Evolutionary conservation across 768 basidiomycete genomes (phyloP), one percentile per base, ranked within the genome.

Genomic region (Dentipellis sp.): DNA sequence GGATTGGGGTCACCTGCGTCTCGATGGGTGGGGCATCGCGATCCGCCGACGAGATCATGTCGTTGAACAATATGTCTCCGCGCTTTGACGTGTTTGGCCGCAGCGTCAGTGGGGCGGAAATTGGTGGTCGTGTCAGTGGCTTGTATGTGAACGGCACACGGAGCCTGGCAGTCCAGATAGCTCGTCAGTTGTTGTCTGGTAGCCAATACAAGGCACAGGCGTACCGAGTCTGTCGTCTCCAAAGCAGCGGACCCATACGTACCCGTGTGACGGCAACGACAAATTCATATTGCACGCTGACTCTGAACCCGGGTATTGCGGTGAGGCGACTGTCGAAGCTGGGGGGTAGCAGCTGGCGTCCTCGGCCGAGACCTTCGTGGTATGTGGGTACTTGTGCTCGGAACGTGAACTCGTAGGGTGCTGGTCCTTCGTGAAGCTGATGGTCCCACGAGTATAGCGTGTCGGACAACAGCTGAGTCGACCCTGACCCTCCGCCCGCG

Each of bases 241-340:
- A 53, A 14, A 58, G 10, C n/a, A 47, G 35, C 12, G 36, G 55
- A 17, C 14, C 23, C 36, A 38, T 35, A 10, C 46, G 57, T 22
- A 37, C 10, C 14, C 57, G 57, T 38, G 42, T 57, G 10, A 45
- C 39, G 38, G 40, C 51, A 22, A 60, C 46, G 21, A 50, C 51
- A 17, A 60, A 35, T n/a, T 52, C 17, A 50, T 57, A 60, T 5
- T 38, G 47, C 12, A 60, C 48, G 12, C 46, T 46, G 16, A 60
- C 59, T 16, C 53, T 53, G 38, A 60, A 60, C 9, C 59, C 57
- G 4, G 57, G 57, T 10, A 60, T 55, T 5, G 50, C 53, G 21
- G 45, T 52, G 47, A 58, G 21, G 3, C 59, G 53, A 17, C 53
- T 57, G 21, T 58, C 59, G 54, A 55, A 58, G 37, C 54, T 50